Evolutionary conservation across 2,329 filamentous ascomycete genomes (phyloP), one percentile per base, ranked within the genome.

Genomic region (Aspergillus sclerotialis): DNA sequence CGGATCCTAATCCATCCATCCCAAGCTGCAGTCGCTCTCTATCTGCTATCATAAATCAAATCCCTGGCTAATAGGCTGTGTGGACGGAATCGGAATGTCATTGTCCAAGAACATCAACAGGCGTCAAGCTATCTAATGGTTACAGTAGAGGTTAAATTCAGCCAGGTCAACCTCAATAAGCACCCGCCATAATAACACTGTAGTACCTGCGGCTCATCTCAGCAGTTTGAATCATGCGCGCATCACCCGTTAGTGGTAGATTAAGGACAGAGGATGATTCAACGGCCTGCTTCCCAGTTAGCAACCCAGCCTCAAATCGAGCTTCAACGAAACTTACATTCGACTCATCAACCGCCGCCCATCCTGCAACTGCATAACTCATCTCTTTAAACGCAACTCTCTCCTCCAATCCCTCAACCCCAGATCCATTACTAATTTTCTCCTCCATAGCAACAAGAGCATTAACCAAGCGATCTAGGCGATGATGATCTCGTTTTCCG

Each of bases 361-460:
- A 74, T 42, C 75, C 73, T 7, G 83, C 84, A 39, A 90, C 77
- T 29, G 80, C 72, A 34, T 78, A 77, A 30, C 82, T 82, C 74
- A 94, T 94, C 53, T 93, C 87, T 44, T 82, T 80, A 35, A 90
- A 72, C 0, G 87, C 86, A 27, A 89, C 85, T 34, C 77, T 68
- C 53, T 84, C 74, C 42, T 78, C 61, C 41, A 76, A 63, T 28
- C 60, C 64, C 34, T 67, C 55, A 17, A 58, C 72, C 27, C 78
- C 74, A 14, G 82, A 63, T 5, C 76, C 58, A 28, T 61, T 52
- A 15, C 68, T 58, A 9, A 63, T 50, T 23, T 54, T 58, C 17
- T 61, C 58, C 9, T 63, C 62, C 47, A 65, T 57, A 3, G 45
- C 52, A 7, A 57, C 61, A 39, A 70, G 62, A 37, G 73, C 68